Conservation (phyloP, 2,329 filamentous ascomycete genomes). For the Dactylonectria estremocensis region DNA sequence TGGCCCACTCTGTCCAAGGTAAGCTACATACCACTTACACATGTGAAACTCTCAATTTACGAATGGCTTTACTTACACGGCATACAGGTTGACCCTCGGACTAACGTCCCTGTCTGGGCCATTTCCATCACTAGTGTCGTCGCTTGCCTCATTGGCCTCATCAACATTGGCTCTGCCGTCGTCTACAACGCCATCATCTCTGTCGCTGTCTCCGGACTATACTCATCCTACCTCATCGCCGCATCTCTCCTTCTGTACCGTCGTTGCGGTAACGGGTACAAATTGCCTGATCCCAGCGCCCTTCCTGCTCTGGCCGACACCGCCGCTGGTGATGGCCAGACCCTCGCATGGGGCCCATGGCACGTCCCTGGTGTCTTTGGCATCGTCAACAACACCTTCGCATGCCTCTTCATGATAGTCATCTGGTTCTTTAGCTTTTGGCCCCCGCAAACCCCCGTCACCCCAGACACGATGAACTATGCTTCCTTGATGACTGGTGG, state of each 20-base stretch:
- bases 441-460: constrained; percentile 52
- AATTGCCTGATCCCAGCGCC: constrained; percentile 40
- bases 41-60: too few relatives aligned
- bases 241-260: constrained; percentile 44
- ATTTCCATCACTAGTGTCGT: constrained; percentile 39
- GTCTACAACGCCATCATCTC: constrained; percentile 46
- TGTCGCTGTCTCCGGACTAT: constrained; percentile 39
- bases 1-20: constrained; percentile 38
- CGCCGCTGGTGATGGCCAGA: constrained; percentile 33
- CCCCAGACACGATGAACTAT: constrained; percentile 60
- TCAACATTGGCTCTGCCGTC: constrained; percentile 42
- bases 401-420: constrained; percentile 66
- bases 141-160: constrained; percentile 41
- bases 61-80: not conserved
- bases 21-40: not conserved
- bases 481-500: constrained; percentile 60
- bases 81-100: constrained; percentile 37
- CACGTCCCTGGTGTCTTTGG: constrained; percentile 65
- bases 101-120: constrained; percentile 43
- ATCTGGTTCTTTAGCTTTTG: constrained; percentile 70
- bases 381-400: constrained; percentile 67
- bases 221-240: constrained; percentile 42
- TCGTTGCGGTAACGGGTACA: constrained; percentile 41
- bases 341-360: constrained; percentile 68
- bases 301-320: constrained; percentile 38